Conservation (phyloP, 2,329 filamentous ascomycete species). For the Parafenestella ontariensis region DNA sequence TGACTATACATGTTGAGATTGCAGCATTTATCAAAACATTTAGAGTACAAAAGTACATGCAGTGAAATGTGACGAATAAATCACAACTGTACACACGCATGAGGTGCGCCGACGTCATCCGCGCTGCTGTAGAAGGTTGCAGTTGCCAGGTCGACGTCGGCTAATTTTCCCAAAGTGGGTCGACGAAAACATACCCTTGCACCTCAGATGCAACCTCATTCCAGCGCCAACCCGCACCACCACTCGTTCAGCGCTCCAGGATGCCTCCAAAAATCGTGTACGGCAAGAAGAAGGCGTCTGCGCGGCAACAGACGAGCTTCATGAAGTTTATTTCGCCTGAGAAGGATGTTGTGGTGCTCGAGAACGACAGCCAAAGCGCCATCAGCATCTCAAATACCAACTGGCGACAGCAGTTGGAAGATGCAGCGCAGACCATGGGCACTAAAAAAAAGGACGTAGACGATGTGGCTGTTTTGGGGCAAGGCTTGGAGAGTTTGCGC, state of each 20-base stretch:
- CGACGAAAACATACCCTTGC: slow-evolving; percentile 14
- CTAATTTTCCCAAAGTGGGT: slow-evolving; percentile 12
- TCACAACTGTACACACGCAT: background rate
- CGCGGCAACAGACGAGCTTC: slow-evolving; percentile 38
- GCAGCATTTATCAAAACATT: background rate
- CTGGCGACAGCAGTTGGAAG: slow-evolving; percentile 9
- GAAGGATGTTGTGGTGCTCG: slow-evolving; percentile 22
- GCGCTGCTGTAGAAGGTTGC: no score
- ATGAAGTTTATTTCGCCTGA: slow-evolving; percentile 37
- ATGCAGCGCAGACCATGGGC: slow-evolving; percentile 1
- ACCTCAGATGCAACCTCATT: background rate
- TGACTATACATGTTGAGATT: background rate
- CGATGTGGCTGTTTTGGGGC: slow-evolving; percentile 3
- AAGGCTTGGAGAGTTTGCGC: slow-evolving; percentile 6
- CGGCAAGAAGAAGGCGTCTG: slow-evolving; percentile 32
- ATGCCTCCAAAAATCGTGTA: slow-evolving; percentile 36
- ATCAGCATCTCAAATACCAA: slow-evolving; percentile 3
- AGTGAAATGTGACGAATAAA: background rate
- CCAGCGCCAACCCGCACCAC: background rate
- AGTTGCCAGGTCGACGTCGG: slow-evolving; percentile 16
- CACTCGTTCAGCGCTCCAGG: background rate
- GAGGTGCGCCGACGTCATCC: no score
- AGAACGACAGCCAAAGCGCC: background rate
- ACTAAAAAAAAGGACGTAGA: slow-evolving; percentile 1
- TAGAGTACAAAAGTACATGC: no score